Evolutionary conservation across 2,329 filamentous ascomycete species (phyloP).

Genomic region (Xylaria sp.): DNA sequence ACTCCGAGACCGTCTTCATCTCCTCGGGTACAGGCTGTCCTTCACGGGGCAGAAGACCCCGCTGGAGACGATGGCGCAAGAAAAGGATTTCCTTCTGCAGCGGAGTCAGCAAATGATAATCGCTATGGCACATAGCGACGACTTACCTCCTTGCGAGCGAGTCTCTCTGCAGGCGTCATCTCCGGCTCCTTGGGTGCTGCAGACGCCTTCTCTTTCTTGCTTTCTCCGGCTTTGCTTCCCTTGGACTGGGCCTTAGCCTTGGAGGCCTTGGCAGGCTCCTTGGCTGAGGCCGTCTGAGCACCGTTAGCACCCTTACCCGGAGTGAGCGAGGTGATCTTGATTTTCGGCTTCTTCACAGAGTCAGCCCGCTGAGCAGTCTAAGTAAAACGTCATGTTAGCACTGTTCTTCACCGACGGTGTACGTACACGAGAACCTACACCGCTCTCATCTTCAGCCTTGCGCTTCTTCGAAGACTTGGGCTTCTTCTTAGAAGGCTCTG

Average conservation of each 20-base stretch:
- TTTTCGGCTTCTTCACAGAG: conserved; percentile 63
- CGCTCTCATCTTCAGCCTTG: conserved; percentile 75
- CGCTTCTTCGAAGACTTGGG: conserved; percentile 66
- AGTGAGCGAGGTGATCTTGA: conserved; percentile 60
- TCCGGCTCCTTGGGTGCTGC: conserved; percentile 50
- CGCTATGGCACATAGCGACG: not conserved
- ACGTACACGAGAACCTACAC: conserved; percentile 45
- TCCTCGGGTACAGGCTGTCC: conserved; percentile 80
- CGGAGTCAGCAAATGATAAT: conserved; percentile 31
- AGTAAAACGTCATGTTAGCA: conserved; percentile 2
- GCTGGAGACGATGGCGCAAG: conserved; percentile 89
- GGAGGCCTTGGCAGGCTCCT: conserved; percentile 45
- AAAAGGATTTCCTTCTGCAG: conserved; percentile 77
- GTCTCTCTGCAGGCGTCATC: conserved; percentile 53
- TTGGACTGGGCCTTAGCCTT: conserved; percentile 53
- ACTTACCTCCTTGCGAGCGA: conserved; percentile 54
- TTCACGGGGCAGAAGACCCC: conserved; percentile 82
- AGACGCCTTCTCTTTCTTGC: conserved; percentile 50
- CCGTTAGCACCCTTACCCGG: conserved; percentile 63
- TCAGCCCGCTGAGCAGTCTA: conserved; percentile 55
- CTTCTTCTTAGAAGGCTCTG: conserved; percentile 38
- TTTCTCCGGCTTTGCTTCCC: conserved; percentile 35
- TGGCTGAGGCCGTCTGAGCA: conserved; percentile 38
- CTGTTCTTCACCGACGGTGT: not conserved
- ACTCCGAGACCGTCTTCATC: conserved; percentile 73